Evolutionary conservation across 345 rosid genomes (phyloP).

Genomic region (Viola odorata): DNA sequence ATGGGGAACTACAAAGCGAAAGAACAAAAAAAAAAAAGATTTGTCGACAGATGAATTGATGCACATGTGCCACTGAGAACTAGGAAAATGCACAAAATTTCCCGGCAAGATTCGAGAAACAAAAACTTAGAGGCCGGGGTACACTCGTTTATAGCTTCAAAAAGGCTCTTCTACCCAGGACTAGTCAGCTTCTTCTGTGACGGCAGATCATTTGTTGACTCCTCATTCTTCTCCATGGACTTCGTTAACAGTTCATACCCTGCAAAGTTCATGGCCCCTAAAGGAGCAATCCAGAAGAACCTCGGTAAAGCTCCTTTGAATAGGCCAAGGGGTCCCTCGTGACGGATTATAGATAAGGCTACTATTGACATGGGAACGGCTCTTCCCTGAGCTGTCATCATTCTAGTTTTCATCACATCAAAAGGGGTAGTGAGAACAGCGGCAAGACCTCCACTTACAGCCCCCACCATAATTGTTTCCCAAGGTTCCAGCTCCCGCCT

Average conservation of each 20-base stretch:
- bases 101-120: conserved; percentile 11
- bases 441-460: conserved; percentile 87
- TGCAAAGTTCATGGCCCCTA: conserved; percentile 99
- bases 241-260: conserved; percentile 92
- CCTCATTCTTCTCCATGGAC: conserved; percentile 70
- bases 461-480: conserved; percentile 89
- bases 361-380: conserved; percentile 74
- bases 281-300: conserved; percentile 97
- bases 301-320: conserved; percentile 95
- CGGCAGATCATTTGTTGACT: conserved; percentile 22
- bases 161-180: conserved; percentile 20
- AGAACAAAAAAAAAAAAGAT: conserved; percentile 5
- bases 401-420: conserved; percentile 96
- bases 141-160: background rate
- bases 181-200: conserved; percentile 35
- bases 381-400: conserved; percentile 94
- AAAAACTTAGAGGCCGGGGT: conserved; percentile 11
- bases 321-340: conserved; percentile 88
- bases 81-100: conserved; percentile 18
- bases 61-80: conserved; percentile 10
- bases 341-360: conserved; percentile 64
- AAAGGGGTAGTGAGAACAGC: conserved; percentile 89
- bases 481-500: conserved; percentile 90
- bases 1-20: too few relatives aligned
- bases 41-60: conserved; percentile 31